Percentiles rank a stretch among this genome's conserved stretches.
These are phyloP conservation scores for Circinella minor DNA, from an alignment of 371 early-diverging fungal species.

Conservation along the genomic window DNA sequence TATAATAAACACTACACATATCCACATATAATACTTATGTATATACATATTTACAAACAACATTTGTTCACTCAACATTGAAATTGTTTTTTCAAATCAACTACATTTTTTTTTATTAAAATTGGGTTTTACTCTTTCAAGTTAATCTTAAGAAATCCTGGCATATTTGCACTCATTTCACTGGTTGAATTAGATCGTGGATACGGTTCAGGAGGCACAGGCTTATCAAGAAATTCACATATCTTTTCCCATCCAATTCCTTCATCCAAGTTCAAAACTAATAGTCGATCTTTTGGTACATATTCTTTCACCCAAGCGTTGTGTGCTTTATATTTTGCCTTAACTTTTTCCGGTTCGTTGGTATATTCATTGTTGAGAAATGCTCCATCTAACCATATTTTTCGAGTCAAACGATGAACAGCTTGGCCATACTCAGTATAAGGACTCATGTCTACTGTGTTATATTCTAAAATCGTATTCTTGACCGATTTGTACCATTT, in stretches of 20 bases:
- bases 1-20: too few species aligned
- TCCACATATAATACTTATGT: too few species aligned
- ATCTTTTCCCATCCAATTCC: constrained; percentile 26
- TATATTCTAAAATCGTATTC: constrained; percentile 26
- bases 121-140: too few species aligned
- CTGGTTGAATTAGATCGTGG: constrained; percentile 14
- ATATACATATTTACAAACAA: too few species aligned
- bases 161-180: neutral
- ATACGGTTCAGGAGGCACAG: constrained; percentile 21
- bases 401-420: constrained; percentile 8
- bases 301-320: constrained; percentile 31
- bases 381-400: constrained; percentile 23
- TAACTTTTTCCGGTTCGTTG: constrained; percentile 13
- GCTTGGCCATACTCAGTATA: neutral
- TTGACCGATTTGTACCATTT: constrained; percentile 40
- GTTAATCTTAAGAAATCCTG: neutral
- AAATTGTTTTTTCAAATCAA: too few species aligned
- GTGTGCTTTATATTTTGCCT: constrained; percentile 25
- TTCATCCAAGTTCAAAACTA: constrained; percentile 34
- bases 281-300: constrained; percentile 30
- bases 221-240: constrained; percentile 22
- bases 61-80: too few species aligned
- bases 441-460: neutral
- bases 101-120: too few species aligned
- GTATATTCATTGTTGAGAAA: neutral